Evolutionary conservation across 1,139 yeast species (phyloP).

Genomic region (Ogataea hybrid): DNA sequence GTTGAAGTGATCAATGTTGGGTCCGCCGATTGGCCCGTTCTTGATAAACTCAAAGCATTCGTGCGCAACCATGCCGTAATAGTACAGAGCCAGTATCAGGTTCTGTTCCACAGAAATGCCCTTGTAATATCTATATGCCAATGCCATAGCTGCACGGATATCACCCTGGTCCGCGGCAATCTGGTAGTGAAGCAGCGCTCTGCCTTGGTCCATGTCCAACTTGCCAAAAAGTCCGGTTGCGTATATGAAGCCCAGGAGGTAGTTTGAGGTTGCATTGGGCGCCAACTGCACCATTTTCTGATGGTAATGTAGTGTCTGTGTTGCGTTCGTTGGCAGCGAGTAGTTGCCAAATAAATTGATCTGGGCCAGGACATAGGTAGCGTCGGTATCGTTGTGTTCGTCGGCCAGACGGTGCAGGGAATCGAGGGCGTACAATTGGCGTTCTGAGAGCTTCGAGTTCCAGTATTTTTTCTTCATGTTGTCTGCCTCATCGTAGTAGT

Average conservation of each 20-base stretch:
- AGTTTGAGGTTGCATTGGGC: conserved; percentile 56
- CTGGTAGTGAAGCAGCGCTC: conserved; percentile 67
- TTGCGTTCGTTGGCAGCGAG: conserved; percentile 56
- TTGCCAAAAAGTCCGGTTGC: conserved; percentile 85
- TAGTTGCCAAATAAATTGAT: conserved; percentile 59
- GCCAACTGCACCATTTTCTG: conserved; percentile 35
- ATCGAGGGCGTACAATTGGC: conserved; percentile 17
- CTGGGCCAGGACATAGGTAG: conserved; percentile 39
- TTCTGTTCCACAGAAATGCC: conserved; percentile 66
- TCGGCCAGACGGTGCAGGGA: conserved; percentile 19
- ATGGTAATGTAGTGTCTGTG: conserved; percentile 54
- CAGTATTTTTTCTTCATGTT: conserved; percentile 6
- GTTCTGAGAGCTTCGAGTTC: conserved; percentile 10
- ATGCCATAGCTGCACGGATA: conserved; percentile 62
- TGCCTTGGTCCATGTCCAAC: conserved; percentile 57
- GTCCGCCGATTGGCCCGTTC: conserved; percentile 42
- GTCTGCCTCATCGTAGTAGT: conserved; percentile 20
- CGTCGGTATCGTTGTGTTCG: conserved; percentile 13
- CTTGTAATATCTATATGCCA: conserved; percentile 62
- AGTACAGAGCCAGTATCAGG: conserved; percentile 51
- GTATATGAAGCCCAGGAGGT: conserved; percentile 73
- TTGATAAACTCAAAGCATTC: conserved; percentile 35
- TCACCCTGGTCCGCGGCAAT: conserved; percentile 71
- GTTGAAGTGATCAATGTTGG: conserved; percentile 42
- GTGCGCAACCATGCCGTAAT: conserved; percentile 61